phyloP scores from a whole-genome alignment of 2,329 filamentous ascomycete genomes.

The Microcera coccophila region DNA sequence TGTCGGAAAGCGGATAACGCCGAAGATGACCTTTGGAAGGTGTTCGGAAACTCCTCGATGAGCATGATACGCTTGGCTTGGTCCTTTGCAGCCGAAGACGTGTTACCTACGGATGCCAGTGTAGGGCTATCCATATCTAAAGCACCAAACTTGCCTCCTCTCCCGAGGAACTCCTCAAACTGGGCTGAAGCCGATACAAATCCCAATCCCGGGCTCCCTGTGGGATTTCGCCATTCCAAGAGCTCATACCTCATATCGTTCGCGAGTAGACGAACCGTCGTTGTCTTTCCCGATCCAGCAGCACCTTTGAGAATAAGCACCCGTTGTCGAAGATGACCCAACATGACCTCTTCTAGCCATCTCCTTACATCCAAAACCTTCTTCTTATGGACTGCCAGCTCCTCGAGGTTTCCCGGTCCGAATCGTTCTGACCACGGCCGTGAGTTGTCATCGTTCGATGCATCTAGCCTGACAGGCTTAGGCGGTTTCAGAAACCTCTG shows the following conservation, averaged over 20 bases:
- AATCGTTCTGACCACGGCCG: conserved; percentile 88
- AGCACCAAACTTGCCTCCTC: conserved; percentile 75
- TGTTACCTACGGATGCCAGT: conserved; percentile 27
- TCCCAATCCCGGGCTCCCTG: conserved; percentile 54
- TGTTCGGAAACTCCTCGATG: conserved; percentile 79
- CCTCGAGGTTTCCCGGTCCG: conserved; percentile 68
- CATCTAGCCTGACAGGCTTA: conserved; percentile 25
- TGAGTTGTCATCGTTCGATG: conserved; percentile 47
- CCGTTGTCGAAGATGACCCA: conserved; percentile 62
- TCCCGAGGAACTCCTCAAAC: conserved; percentile 87
- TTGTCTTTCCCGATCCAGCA: conserved; percentile 90
- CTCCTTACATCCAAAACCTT: conserved; percentile 82
- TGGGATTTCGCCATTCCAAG: conserved; percentile 87
- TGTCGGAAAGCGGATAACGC: conserved; percentile 68
- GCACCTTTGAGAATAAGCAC: conserved; percentile 83
- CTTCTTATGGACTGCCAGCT: conserved; percentile 90
- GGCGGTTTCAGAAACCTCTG: conserved; percentile 51
- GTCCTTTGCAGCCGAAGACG: conserved; percentile 17
- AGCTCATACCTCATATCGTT: conserved; percentile 72
- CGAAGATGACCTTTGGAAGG: conserved; percentile 62
- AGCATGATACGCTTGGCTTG: conserved; percentile 57
- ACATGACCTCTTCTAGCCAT: conserved; percentile 75
- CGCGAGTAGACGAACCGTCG: conserved; percentile 74
- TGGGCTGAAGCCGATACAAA: conserved; percentile 70
- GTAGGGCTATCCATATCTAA: conserved; percentile 47